A percentile compares a stretch with the other conserved stretches of the same genome.
Conservation (phyloP, 179 eudicot genomes). For the Silene noctiflora region DNA sequence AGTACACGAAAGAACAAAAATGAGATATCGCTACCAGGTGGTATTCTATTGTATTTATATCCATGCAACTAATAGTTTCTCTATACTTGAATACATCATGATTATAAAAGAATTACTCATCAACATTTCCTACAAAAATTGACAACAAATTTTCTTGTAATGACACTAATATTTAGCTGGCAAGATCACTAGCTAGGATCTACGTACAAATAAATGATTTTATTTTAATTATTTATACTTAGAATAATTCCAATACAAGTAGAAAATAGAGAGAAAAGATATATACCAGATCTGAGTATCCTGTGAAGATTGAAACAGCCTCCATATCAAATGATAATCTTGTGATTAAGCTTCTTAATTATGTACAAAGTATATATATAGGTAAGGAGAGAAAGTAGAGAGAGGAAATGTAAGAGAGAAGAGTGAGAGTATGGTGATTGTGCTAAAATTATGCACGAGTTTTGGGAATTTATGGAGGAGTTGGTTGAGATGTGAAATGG, state of each 20-base stretch:
- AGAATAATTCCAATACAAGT: neutral
- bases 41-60: neutral
- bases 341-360: neutral
- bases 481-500: slow-evolving; percentile 32
- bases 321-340: slow-evolving; percentile 24
- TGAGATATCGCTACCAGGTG: neutral
- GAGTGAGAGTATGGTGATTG: neutral
- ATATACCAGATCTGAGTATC: slow-evolving; percentile 32
- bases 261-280: neutral
- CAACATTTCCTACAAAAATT: neutral
- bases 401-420: neutral
- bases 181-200: neutral
- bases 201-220: neutral
- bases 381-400: neutral
- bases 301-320: slow-evolving; percentile 30
- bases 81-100: too few species aligned
- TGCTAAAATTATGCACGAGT: slow-evolving; percentile 9
- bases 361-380: neutral
- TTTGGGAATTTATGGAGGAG: slow-evolving; percentile 11
- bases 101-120: too few species aligned
- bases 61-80: neutral
- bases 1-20: too few species aligned
- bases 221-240: too few species aligned
- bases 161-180: neutral
- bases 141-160: neutral